Percentiles rank a stretch among this genome's conserved stretches.
These are phyloP conservation scores for Teratosphaeria pseudoeucalypti DNA, from an alignment of 2,329 filamentous ascomycete species.

Conservation along the genomic window DNA sequence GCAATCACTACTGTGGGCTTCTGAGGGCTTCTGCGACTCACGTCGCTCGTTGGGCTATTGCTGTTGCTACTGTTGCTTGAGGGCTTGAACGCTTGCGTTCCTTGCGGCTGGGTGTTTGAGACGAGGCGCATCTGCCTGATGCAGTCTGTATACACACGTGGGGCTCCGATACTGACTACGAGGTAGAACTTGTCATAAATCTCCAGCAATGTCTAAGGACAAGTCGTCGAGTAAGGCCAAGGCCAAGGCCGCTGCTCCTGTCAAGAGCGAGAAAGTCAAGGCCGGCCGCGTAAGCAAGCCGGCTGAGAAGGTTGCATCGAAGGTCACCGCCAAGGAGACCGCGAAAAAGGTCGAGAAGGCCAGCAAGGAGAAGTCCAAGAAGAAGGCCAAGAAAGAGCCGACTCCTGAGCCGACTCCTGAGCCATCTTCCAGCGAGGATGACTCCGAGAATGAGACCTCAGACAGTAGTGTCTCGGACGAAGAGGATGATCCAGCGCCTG, in stretches of 20 bases:
- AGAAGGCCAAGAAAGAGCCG: conserved; percentile 35
- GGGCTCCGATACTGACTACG: conserved; percentile 16
- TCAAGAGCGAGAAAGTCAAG: conserved; percentile 44
- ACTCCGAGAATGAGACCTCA: not conserved
- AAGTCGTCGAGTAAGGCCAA: conserved; percentile 29
- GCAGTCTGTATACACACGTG: conserved; percentile 1
- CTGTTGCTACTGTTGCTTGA: conserved; percentile 23
- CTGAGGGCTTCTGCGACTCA: conserved; percentile 24
- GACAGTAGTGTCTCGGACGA: not conserved
- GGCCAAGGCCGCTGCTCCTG: conserved; percentile 29
- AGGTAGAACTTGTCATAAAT: conserved; percentile 23
- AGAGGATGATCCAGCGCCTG: not conserved
- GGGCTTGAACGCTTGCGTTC: conserved; percentile 33
- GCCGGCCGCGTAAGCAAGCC: conserved; percentile 58
- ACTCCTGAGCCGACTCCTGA: conserved; percentile 39
- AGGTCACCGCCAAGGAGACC: conserved; percentile 43
- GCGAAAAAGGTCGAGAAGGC: conserved; percentile 31
- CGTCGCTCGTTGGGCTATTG: conserved; percentile 25
- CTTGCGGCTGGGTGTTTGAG: conserved; percentile 27
- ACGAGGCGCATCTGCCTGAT: conserved; percentile 18
- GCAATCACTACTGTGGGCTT: conserved; percentile 24
- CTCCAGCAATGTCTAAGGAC: conserved; percentile 34
- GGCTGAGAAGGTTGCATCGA: conserved; percentile 48
- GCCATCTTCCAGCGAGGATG: conserved; percentile 28
- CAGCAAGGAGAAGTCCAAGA: conserved; percentile 36